These are phyloP conservation scores for Blakeslea trispora DNA, from an alignment of 371 early-diverging fungal genomes.

Conservation along the genomic window DNA sequence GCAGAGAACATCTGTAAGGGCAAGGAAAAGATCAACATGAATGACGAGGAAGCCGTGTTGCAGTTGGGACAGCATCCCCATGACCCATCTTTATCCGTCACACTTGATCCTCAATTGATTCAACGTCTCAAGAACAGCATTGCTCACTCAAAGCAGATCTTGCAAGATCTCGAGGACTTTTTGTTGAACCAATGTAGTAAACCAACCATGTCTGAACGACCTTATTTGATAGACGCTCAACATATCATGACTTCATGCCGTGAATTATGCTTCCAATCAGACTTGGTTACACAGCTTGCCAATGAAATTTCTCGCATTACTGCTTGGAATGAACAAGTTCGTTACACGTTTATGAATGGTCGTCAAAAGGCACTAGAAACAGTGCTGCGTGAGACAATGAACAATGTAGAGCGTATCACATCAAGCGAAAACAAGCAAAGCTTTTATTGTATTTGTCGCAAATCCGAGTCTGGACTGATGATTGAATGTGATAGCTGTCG, in stretches of 20 bases:
- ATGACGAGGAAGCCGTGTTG: slow-evolving; percentile 8
- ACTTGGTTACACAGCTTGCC: slow-evolving; percentile 8
- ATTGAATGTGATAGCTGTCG: slow-evolving; percentile 81
- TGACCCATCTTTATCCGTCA: slow-evolving; percentile 3
- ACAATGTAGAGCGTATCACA: slow-evolving; percentile 14
- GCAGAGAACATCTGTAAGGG: slow-evolving; percentile 19
- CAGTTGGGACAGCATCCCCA: slow-evolving; percentile 3
- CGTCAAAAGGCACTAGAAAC: slow-evolving; percentile 18
- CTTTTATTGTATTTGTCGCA: slow-evolving; percentile 64
- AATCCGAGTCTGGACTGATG: slow-evolving; percentile 68
- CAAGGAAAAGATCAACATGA: slow-evolving; percentile 15
- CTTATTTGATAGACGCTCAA: slow-evolving; percentile 13
- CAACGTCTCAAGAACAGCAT: slow-evolving; percentile 10
- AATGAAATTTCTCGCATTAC: slow-evolving; percentile 6
- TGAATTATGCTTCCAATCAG: slow-evolving; percentile 16
- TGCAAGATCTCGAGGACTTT: slow-evolving; percentile 13
- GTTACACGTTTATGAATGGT: slow-evolving; percentile 20
- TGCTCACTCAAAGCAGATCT: slow-evolving; percentile 6
- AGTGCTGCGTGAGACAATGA: slow-evolving; percentile 13
- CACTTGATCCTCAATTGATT: slow-evolving; percentile 13
- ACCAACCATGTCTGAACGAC: slow-evolving; percentile 9
- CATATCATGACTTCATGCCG: slow-evolving; percentile 8
- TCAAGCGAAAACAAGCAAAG: slow-evolving; percentile 11
- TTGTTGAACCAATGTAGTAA: neutral
- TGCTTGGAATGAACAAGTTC: slow-evolving; percentile 18